These are phyloP conservation scores for Penicillium lividum DNA, from an alignment of 495 filamentous ascomycete genomes.

Conservation along the genomic window DNA sequence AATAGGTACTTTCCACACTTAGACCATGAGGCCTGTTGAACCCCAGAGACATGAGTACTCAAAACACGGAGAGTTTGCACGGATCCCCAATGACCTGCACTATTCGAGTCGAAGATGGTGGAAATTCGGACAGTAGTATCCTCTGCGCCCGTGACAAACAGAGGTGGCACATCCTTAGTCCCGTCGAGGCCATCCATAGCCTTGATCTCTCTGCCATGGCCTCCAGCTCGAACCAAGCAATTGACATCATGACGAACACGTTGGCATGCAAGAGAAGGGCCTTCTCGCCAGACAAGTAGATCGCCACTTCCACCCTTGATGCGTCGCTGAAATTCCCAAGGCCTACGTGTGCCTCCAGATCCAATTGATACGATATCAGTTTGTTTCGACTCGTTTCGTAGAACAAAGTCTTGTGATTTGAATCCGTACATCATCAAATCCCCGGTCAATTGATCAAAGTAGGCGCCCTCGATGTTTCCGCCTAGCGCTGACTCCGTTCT, in stretches of 20 bases:
- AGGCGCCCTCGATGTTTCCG: slow-evolving; percentile 67
- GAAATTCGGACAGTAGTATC: slow-evolving; percentile 79
- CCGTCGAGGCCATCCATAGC: slow-evolving; percentile 56
- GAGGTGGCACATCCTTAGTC: slow-evolving; percentile 16
- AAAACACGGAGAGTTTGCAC: slow-evolving; percentile 63
- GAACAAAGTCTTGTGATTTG: slow-evolving; percentile 70
- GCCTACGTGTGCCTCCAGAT: slow-evolving; percentile 81
- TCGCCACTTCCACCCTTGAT: slow-evolving; percentile 27
- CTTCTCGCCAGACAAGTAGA: slow-evolving; percentile 56
- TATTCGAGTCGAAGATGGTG: slow-evolving; percentile 18
- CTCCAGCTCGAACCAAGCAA: slow-evolving; percentile 61
- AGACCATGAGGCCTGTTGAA: slow-evolving; percentile 81
- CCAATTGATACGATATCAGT: slow-evolving; percentile 67
- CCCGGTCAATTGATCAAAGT: slow-evolving; percentile 46
- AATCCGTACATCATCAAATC: slow-evolving; percentile 80
- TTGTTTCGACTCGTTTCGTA: slow-evolving; percentile 71
- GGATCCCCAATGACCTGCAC: slow-evolving; percentile 25
- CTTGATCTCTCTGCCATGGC: slow-evolving; percentile 90
- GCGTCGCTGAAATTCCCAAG: slow-evolving; percentile 57
- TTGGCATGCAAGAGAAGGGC: slow-evolving; percentile 40
- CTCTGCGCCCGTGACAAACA: slow-evolving; percentile 82
- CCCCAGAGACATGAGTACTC: slow-evolving; percentile 74
- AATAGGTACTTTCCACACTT: slow-evolving; percentile 66
- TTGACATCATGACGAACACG: slow-evolving; percentile 51
- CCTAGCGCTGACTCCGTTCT: slow-evolving; percentile 60